phyloP scores from a whole-genome alignment of 192 early-diverging fungal genomes.

The Lobosporangium transversale region DNA sequence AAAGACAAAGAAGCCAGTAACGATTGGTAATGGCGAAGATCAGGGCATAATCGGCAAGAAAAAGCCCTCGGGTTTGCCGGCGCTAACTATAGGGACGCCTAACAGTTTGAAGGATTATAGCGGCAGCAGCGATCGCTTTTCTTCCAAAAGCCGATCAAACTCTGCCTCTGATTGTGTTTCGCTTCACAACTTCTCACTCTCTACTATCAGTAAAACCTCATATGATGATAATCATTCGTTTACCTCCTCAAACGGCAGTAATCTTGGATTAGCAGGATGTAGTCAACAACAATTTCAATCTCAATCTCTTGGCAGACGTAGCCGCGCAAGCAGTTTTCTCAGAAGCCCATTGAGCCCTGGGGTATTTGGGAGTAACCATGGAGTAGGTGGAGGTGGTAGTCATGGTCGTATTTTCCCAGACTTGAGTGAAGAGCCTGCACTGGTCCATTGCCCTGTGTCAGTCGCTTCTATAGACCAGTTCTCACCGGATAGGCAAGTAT shows the following conservation, averaged over 20 bases:
- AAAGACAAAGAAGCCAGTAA: conserved; percentile 1
- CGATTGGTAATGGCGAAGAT: conserved; percentile 2
- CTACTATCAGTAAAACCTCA: conserved; percentile 38
- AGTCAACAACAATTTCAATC: conserved; percentile 9
- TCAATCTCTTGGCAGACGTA: not conserved
- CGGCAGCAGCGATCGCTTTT: no score
- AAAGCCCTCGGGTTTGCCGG: not conserved
- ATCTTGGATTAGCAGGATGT: not conserved
- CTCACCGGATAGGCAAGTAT: conserved; percentile 25
- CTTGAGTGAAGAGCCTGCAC: conserved; percentile 14
- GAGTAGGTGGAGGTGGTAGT: not conserved
- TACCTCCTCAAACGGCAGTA: conserved; percentile 32
- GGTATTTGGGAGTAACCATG: conserved; percentile 1
- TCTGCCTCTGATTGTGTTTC: conserved; percentile 25
- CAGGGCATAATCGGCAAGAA: conserved; percentile 1
- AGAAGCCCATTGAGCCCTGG: conserved; percentile 14
- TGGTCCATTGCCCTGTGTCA: conserved; percentile 43
- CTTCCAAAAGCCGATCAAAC: no score
- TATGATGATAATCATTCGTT: conserved; percentile 39
- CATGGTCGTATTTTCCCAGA: not conserved
- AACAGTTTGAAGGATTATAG: no score
- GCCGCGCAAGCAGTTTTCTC: conserved; percentile 15
- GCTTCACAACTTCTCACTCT: conserved; percentile 46
- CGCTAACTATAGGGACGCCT: conserved; percentile 10
- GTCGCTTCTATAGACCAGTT: conserved; percentile 37